Percentiles rank a stretch among this genome's conserved stretches.
phyloP scores from a whole-genome alignment of 768 basidiomycete genomes.

The Amanita muscaria region DNA sequence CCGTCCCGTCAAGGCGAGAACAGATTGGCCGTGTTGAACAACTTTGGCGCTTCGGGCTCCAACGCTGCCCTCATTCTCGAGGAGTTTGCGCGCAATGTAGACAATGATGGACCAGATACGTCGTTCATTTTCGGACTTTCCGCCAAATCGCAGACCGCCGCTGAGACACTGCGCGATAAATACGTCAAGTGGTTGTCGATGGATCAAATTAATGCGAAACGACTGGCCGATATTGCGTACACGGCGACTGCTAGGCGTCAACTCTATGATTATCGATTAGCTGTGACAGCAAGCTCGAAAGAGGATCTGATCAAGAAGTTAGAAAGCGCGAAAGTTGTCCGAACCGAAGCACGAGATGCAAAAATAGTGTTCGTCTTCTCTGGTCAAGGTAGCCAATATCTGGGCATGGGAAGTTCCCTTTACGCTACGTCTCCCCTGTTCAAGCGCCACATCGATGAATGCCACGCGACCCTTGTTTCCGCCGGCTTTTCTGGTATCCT shows the following conservation, averaged over 20 bases:
- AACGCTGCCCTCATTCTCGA: conserved; percentile 57
- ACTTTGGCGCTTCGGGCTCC: conserved; percentile 70
- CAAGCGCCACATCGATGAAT: conserved; percentile 44
- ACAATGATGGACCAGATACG: background rate
- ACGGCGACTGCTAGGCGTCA: conserved; percentile 60
- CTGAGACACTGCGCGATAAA: conserved; percentile 37
- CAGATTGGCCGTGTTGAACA: conserved; percentile 56
- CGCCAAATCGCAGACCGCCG: conserved; percentile 41
- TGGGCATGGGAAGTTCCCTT: conserved; percentile 51
- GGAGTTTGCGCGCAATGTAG: conserved; percentile 22
- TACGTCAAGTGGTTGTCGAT: conserved; percentile 42
- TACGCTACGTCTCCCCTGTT: conserved; percentile 45
- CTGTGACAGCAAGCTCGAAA: conserved; percentile 34
- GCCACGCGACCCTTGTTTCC: conserved; percentile 39
- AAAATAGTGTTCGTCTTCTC: conserved; percentile 60
- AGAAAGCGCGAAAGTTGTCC: conserved; percentile 22
- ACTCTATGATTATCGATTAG: conserved; percentile 42
- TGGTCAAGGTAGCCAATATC: conserved; percentile 64
- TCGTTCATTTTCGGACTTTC: conserved; percentile 52
- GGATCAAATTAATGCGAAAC: conserved; percentile 13
- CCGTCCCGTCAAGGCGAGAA: conserved; percentile 22
- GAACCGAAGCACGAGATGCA: conserved; percentile 18
- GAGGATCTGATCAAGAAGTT: conserved; percentile 42
- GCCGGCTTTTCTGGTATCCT: conserved; percentile 45
- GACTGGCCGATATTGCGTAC: conserved; percentile 51